Conservation (phyloP, 2,329 filamentous ascomycete genomes). For the Aureobasidium sp. region DNA sequence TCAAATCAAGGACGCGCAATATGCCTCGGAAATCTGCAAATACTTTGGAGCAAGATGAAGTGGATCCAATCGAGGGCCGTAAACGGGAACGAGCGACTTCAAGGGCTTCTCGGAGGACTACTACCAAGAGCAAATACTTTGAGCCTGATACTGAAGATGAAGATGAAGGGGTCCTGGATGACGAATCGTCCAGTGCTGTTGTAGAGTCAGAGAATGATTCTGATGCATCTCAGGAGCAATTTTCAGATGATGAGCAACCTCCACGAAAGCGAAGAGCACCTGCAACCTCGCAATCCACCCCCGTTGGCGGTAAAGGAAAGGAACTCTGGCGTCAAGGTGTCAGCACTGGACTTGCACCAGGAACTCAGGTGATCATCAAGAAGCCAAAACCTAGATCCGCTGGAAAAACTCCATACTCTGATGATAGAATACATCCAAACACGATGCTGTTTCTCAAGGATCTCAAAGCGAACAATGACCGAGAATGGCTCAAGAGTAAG, state of each 20-base stretch:
- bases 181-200: constrained; percentile 26
- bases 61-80: background rate
- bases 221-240: constrained; percentile 33
- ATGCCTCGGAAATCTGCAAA: constrained; percentile 4
- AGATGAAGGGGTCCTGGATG: constrained; percentile 23
- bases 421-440: constrained; percentile 56
- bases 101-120: background rate
- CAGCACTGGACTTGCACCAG: constrained; percentile 49
- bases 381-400: constrained; percentile 56
- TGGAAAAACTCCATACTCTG: constrained; percentile 51
- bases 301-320: constrained; percentile 32
- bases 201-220: constrained; percentile 35
- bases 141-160: constrained; percentile 32
- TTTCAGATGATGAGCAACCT: constrained; percentile 9
- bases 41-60: background rate
- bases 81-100: background rate
- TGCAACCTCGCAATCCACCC: constrained; percentile 20
- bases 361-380: constrained; percentile 55
- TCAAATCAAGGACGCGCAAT: background rate
- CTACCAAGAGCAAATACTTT: constrained; percentile 48
- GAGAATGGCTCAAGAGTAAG: constrained; percentile 58
- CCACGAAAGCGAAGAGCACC: constrained; percentile 20
- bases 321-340: constrained; percentile 53
- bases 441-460: constrained; percentile 56
- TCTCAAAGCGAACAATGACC: constrained; percentile 53